Conservation (phyloP, 192 early-diverging fungal genomes). For the Thamnidium elegans region DNA sequence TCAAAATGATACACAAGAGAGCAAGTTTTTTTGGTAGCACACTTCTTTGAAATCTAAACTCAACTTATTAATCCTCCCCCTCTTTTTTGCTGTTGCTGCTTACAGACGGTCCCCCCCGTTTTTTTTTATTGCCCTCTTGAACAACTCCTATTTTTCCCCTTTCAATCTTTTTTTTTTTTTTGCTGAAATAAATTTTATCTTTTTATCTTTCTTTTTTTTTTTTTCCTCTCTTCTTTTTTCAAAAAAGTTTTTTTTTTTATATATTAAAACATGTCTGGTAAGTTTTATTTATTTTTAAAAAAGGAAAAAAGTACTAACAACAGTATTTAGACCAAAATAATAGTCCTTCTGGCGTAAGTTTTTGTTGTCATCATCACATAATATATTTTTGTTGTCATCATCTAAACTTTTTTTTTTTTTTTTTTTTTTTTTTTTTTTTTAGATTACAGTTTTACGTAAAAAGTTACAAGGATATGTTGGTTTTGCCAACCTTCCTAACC, state of each 20-base stretch:
- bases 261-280: neutral
- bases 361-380: neutral
- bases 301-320: too few species aligned
- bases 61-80: too few species aligned
- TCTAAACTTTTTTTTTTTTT: neutral
- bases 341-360: slow-evolving; percentile 2
- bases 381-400: neutral
- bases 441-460: slow-evolving; percentile 51
- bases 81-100: too few species aligned
- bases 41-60: too few species aligned
- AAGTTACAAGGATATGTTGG: slow-evolving; percentile 91
- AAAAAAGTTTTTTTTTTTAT: neutral
- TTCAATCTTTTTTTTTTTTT: too few species aligned
- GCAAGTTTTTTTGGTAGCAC: too few species aligned
- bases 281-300: too few species aligned
- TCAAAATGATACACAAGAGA: too few species aligned
- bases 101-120: too few species aligned
- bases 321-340: neutral
- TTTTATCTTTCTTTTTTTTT: neutral
- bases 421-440: neutral
- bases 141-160: too few species aligned
- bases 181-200: neutral
- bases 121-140: too few species aligned
- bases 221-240: neutral
- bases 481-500: slow-evolving; percentile 92